Conservation (phyloP, 139 green algal species). For the Dunaliella primolecta region DNA sequence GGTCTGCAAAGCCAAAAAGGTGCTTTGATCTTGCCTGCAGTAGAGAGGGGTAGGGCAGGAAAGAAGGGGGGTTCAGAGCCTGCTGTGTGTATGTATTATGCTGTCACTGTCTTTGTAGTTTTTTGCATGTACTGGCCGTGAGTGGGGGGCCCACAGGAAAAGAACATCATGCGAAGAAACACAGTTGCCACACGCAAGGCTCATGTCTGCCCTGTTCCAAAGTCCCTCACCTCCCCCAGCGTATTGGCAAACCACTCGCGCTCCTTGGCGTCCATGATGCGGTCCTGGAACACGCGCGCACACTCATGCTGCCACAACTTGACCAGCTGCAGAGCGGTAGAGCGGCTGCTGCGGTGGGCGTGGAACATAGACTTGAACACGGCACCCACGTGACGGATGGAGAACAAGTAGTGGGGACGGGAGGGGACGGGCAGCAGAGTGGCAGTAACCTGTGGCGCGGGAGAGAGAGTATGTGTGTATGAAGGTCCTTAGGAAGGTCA, state of each 20-base stretch:
- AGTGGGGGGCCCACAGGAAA: too few relatives aligned
- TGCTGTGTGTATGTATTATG: too few relatives aligned
- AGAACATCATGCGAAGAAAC: too few relatives aligned
- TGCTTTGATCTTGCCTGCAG: not conserved
- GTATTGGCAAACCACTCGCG: slow-evolving; percentile 38
- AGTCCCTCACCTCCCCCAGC: slow-evolving; percentile 8
- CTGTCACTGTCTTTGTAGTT: too few relatives aligned
- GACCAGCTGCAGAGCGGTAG: slow-evolving; percentile 32
- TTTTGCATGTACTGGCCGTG: too few relatives aligned
- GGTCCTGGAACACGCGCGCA: slow-evolving; percentile 64
- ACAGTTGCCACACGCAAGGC: too few relatives aligned
- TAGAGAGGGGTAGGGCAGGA: too few relatives aligned
- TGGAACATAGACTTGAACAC: slow-evolving; percentile 58
- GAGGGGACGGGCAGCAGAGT: slow-evolving; percentile 50
- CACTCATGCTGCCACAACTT: slow-evolving; percentile 64
- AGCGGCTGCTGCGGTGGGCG: slow-evolving; percentile 27
- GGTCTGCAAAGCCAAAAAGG: not conserved
- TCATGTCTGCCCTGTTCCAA: too few relatives aligned
- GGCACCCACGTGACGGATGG: slow-evolving; percentile 51
- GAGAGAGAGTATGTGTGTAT: not conserved
- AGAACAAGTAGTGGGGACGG: slow-evolving; percentile 59
- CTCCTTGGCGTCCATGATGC: slow-evolving; percentile 32
- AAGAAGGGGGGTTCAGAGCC: too few relatives aligned
- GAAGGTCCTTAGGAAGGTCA: not conserved
- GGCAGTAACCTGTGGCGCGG: slow-evolving; percentile 9